Conservation (phyloP, 2,329 filamentous ascomycete species). For the Fusarium luffae region DNA sequence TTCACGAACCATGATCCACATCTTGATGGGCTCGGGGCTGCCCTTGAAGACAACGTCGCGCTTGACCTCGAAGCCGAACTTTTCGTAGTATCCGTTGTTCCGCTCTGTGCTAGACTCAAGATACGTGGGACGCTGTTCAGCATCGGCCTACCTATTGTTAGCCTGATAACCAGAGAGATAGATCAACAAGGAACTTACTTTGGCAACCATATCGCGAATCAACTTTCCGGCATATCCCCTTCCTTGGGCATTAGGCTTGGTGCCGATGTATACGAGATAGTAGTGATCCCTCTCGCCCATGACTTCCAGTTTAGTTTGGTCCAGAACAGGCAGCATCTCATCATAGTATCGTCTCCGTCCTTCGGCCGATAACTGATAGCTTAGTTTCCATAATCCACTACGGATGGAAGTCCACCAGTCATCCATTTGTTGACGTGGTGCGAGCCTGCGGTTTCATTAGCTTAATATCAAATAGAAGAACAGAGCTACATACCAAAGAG, state of each 20-base stretch:
- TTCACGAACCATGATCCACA: constrained; percentile 87
- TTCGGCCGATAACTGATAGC: constrained; percentile 78
- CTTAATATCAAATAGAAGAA: not conserved
- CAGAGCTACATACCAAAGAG: constrained; percentile 73
- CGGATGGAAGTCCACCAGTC: constrained; percentile 77
- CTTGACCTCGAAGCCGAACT: constrained; percentile 76
- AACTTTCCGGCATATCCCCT: constrained; percentile 79
- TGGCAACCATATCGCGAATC: constrained; percentile 74
- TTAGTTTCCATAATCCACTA: constrained; percentile 81
- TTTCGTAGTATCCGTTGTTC: constrained; percentile 78
- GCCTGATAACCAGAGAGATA: not conserved
- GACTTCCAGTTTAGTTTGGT: constrained; percentile 75
- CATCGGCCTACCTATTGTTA: constrained; percentile 68
- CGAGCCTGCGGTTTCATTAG: constrained; percentile 67
- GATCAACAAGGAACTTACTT: constrained; percentile 56
- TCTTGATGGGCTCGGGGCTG: constrained; percentile 66
- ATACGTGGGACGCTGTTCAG: constrained; percentile 75
- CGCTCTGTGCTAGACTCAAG: constrained; percentile 78
- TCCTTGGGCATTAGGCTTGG: constrained; percentile 74
- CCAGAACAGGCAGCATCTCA: constrained; percentile 80
- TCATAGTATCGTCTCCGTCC: constrained; percentile 79
- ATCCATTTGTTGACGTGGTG: constrained; percentile 78
- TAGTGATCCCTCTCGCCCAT: constrained; percentile 76
- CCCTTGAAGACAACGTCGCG: constrained; percentile 72
- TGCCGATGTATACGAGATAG: constrained; percentile 87